Base-by-base conservation (phyloP, 2,329 filamentous ascomycete species). In the Cladosporium colombiae region DNA sequence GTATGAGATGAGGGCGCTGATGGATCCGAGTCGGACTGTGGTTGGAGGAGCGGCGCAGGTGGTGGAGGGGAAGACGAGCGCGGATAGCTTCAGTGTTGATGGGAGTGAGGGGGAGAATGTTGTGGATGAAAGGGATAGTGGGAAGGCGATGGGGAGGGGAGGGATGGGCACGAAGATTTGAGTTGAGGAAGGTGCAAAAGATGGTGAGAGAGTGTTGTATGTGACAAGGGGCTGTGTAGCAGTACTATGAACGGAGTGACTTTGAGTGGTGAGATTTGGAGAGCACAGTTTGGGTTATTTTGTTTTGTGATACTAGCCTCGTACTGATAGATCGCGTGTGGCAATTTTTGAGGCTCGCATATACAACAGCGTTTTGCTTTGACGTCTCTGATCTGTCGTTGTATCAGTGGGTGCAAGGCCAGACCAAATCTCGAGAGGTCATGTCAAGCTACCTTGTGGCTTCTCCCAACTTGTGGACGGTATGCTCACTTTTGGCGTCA, bases 1-100 rank as follows among this genome's bases (percentile, higher is more conserved):
- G 68, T 66, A 67, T 58, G 69, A 70, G 68, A 69, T 70, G 69
- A 50, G 66, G 40, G 60, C 58, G 53, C 50, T 70, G 60, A 70
- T 70, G 63, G 68, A 69, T 64, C 64, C 61, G 52, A 68, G 67
- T n/a, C 40, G 65, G 52, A 67, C 57, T 40, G 55, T 59, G 40
- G 65, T 63, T 8, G 55, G 59, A 18, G 31, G 62, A 37, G 53
- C 35, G 62, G 40, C 29, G 64, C 55, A 60, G 64, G 64, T 31
- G 64, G 64, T 23, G 16, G 58, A 56, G 27, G 68, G 63, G 49
- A 69, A 68, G 65, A 53, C 63, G 68, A 68, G 68, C 31, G 62
- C 61, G 50, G 68, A 71, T 56, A 68, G 64, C 8, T 65, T 53
- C 46, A 56, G 64, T 33, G 33, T 58, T 35, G 64, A 59, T 25